Conservation (phyloP, 176 grass and related monocot species). For the Dendrocalamus sinicus region DNA sequence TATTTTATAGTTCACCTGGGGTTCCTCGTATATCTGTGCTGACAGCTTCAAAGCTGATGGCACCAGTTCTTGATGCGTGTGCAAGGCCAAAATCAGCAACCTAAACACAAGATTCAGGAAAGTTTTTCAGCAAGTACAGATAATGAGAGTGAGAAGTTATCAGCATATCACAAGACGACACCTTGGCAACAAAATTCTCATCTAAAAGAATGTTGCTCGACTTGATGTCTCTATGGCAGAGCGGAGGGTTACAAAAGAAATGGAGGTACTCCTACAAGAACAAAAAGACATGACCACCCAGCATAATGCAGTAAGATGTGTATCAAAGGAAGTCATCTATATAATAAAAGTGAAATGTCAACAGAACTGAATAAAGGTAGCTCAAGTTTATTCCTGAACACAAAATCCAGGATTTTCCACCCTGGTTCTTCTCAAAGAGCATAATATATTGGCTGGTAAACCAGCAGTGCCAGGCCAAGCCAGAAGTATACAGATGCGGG, state of each 20-base stretch:
- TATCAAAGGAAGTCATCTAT: neutral
- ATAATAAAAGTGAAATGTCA: neutral
- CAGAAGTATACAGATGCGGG: conserved; percentile 10
- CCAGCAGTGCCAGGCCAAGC: neutral
- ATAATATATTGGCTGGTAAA: neutral
- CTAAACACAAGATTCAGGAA: conserved; percentile 39
- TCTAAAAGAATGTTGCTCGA: conserved; percentile 98
- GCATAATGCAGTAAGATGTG: neutral
- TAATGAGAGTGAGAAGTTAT: neutral
- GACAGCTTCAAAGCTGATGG: conserved; percentile 90
- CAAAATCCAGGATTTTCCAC: neutral
- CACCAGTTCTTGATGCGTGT: conserved; percentile 83
- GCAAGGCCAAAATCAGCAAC: conserved; percentile 98
- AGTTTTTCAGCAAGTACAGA: neutral
- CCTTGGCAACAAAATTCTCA: conserved; percentile 94
- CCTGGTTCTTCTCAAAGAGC: conserved; percentile 20
- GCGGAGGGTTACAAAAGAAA: conserved; percentile 97
- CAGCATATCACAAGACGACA: conserved; percentile 16
- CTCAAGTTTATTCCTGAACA: neutral
- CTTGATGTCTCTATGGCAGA: conserved; percentile 96
- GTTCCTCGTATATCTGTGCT: conserved; percentile 96
- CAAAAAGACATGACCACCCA: conserved; percentile 12
- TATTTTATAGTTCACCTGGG: conserved; percentile 62
- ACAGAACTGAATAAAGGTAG: neutral
- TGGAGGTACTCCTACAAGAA: conserved; percentile 91